Base-by-base conservation (phyloP, 225 moss, liverwort and hornwort genomes). In the Marchantia paleacea region DNA sequence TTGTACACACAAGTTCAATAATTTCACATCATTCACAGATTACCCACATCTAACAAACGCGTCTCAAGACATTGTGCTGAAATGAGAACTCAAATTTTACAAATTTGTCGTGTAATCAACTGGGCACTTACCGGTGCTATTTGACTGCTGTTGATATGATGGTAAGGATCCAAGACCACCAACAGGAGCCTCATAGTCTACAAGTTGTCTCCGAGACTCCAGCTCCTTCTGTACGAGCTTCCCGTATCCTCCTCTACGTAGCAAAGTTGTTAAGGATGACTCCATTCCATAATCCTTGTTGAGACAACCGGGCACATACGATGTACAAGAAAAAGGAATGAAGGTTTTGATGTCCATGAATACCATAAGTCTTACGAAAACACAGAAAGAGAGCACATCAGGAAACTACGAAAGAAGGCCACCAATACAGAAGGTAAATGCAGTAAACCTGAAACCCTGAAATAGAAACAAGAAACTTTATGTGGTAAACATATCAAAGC, bases 201-300 rank as follows among this genome's bases (percentile, higher is more conserved):
- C 99, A 73, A 99, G 91, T 86, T 99, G 94, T 79, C 96, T 92
- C 74, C 89, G 93, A 73, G 90, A 89, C 85, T 99, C 95, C 80
- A 99, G 83, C 85, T 99, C 99, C 86, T 91, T 99, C 85, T 95
- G 99, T 58, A 99, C 99, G 82, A 99, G 65, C 87, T 99, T 99
- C 54, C 99, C 99, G 83, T 99, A 99, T 81, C 99, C 99, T 91
- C 99, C 99, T 91, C 99, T 91, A 76, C 99, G 94, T 94, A 88
- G 84, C 69, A 83, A n/a, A 57, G 52, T 28, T 76, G 84, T 92
- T 82, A 94, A 91, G 90, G 91, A 63, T 52, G 22, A 26, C 18
- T 74, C 25, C 55, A 15, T 74, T 52, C 0, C 6, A 5, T 5
- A 39, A 5, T 39, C 39, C 39, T 39, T 39, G 39, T 39, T 39